Base-by-base conservation (phyloP, 768 basidiomycete species). In the Porpolomopsis calyptriformis region DNA sequence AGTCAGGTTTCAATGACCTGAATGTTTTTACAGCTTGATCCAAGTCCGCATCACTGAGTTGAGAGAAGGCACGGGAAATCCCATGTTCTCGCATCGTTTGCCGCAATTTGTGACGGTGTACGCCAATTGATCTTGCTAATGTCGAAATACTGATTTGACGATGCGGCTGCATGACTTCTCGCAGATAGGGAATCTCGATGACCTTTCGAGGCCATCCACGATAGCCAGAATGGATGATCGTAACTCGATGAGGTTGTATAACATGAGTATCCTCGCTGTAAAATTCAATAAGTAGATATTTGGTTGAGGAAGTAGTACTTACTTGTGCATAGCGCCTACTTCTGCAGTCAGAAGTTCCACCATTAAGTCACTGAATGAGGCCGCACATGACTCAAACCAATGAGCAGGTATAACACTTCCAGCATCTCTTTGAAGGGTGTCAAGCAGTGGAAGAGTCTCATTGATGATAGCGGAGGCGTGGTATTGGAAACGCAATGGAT, bases 1-100 rank as follows among this genome's bases (percentile, higher is more conserved):
- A 55, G 8, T 45, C 33, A 1, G 55, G 57, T n/a, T 51, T 52
- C 23, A 22, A 16, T 8, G 20, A 2, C 9, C 27, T 40, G 46
- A 41, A 50, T 16, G 19, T n/a, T 9, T 43, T 11, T 5, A 50
- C 34, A 7, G 47, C 24, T 9, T 19, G n/a, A 23, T 47, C 49
- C 16, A 50, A 46, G 10, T 50, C 27, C 12, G 14, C 39, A 29
- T 50, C 34, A 6, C 27, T 31, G 11, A 50, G 10, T 1, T 33
- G n/a, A 5, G 29, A n/a, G 19, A 33, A 50, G 20, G 18, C 9
- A 8, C 46, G 45, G 3, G 37, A n/a, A 18, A 50, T 16, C 12
- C 33, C 22, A 20, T 36, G 12, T 22, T 26, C 19, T 34, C 38
- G 25, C 12, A 50, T 35, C 6, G 35, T 14, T 10, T 8, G 7